These are phyloP conservation scores for Taphrina wiesneri DNA, from an alignment of 1,139 yeast genomes.

Conservation along the genomic window DNA sequence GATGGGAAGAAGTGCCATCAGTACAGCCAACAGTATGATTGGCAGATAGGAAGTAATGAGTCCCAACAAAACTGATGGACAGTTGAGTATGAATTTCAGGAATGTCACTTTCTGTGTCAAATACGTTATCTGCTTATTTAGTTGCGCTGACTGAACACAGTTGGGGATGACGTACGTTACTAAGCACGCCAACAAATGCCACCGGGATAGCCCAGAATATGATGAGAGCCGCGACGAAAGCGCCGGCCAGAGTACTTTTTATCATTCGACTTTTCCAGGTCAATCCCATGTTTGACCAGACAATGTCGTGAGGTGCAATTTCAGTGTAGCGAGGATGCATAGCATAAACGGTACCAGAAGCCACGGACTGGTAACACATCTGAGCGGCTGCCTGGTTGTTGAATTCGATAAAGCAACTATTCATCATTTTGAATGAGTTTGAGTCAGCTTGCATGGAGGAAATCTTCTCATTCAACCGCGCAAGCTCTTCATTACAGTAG, in stretches of 20 bases:
- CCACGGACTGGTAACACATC: slow-evolving; percentile 75
- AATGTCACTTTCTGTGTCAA: slow-evolving; percentile 69
- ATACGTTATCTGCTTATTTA: slow-evolving; percentile 55
- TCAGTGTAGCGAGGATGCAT: slow-evolving; percentile 65
- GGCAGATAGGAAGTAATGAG: slow-evolving; percentile 84
- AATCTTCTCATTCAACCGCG: slow-evolving; percentile 67
- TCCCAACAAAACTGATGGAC: slow-evolving; percentile 72
- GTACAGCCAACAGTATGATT: slow-evolving; percentile 72
- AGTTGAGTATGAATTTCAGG: slow-evolving; percentile 65
- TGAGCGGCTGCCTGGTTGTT: slow-evolving; percentile 85
- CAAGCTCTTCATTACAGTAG: slow-evolving; percentile 65
- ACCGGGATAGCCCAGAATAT: slow-evolving; percentile 94
- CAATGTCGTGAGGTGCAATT: slow-evolving; percentile 74
- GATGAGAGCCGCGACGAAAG: slow-evolving; percentile 60
- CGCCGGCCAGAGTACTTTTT: slow-evolving; percentile 54
- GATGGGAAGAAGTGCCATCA: slow-evolving; percentile 83
- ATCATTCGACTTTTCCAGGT: slow-evolving; percentile 80
- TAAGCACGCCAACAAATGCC: slow-evolving; percentile 89
- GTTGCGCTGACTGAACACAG: background rate
- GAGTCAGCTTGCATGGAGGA: slow-evolving; percentile 57
- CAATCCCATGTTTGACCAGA: slow-evolving; percentile 83
- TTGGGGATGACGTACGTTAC: slow-evolving; percentile 48
- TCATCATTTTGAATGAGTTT: slow-evolving; percentile 49
- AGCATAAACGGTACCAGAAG: slow-evolving; percentile 66
- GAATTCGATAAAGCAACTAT: slow-evolving; percentile 82